These are phyloP conservation scores for Bryoglossum gracile DNA, from an alignment of 495 filamentous ascomycete genomes.

Conservation along the genomic window DNA sequence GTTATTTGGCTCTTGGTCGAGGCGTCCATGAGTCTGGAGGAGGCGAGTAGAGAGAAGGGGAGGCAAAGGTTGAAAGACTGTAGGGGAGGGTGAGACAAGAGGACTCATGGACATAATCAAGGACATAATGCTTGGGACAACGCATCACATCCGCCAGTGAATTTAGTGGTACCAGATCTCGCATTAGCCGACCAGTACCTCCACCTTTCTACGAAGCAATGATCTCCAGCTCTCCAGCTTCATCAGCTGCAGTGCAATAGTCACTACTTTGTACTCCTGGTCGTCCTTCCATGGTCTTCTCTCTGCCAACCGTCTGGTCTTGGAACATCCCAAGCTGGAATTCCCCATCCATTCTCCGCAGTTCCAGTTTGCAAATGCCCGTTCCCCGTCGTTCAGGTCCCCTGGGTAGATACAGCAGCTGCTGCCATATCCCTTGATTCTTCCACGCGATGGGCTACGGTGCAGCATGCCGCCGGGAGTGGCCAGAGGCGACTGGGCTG, in stretches of 20 bases:
- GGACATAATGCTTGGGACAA: too few relatives aligned
- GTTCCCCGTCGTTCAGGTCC: background rate
- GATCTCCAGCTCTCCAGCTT: background rate
- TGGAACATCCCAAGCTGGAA: too few relatives aligned
- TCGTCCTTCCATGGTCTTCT: background rate
- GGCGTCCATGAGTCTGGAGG: background rate
- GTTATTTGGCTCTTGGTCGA: background rate
- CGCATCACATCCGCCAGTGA: background rate
- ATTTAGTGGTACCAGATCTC: background rate
- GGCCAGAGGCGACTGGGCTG: too few relatives aligned
- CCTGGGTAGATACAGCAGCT: background rate
- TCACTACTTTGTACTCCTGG: constrained; percentile 5
- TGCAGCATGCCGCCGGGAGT: too few relatives aligned
- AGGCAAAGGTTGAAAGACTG: background rate
- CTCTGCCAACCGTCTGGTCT: background rate
- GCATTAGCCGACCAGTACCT: background rate
- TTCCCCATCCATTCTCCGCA: background rate
- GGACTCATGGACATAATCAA: too few relatives aligned
- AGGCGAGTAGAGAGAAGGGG: background rate
- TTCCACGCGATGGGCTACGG: too few relatives aligned
- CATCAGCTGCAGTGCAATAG: constrained; percentile 7
- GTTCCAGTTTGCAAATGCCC: background rate
- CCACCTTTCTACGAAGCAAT: background rate
- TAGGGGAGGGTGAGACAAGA: background rate
- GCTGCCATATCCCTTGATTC: background rate